Conservation (phyloP, 495 filamentous ascomycete species). For the Hypoxylon crocopeplum region DNA sequence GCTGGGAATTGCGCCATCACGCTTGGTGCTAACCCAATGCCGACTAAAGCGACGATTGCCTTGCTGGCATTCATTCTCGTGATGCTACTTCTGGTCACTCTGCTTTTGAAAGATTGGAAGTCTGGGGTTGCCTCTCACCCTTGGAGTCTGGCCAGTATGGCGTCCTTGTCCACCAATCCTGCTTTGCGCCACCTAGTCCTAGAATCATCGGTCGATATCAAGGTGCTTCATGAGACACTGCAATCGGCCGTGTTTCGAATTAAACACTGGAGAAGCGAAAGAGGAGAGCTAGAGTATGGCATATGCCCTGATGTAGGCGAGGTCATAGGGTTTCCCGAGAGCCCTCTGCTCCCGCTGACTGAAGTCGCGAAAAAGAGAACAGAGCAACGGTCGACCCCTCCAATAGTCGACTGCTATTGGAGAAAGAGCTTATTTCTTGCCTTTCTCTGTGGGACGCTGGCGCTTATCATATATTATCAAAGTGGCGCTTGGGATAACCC, state of each 20-base stretch:
- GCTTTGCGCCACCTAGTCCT: constrained; percentile 7
- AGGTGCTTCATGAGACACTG: constrained; percentile 32
- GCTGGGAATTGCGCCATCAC: constrained; percentile 38
- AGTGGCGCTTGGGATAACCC: constrained; percentile 32
- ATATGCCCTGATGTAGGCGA: constrained; percentile 30
- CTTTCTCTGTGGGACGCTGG: constrained; percentile 36
- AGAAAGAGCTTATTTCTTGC: constrained; percentile 38
- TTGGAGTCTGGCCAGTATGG: constrained; percentile 45
- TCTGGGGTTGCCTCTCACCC: constrained; percentile 44
- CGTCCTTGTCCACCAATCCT: constrained; percentile 32
- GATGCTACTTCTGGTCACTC: constrained; percentile 30
- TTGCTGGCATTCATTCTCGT: constrained; percentile 37
- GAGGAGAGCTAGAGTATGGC: constrained; percentile 40
- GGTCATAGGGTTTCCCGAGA: neutral
- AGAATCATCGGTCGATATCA: neutral
- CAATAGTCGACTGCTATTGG: constrained; percentile 38
- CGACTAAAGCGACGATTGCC: constrained; percentile 36
- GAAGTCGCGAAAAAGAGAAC: neutral
- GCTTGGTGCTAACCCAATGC: constrained; percentile 38
- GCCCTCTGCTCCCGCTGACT: neutral
- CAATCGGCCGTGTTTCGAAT: constrained; percentile 22
- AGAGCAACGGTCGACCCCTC: constrained; percentile 26
- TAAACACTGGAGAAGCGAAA: constrained; percentile 28
- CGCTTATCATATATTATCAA: constrained; percentile 46
- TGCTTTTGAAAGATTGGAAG: constrained; percentile 29